Evolutionary conservation across 331 rosid genomes (phyloP), one percentile per base, ranked within the genome.

Genomic region (Erythrophleum ivorense): DNA sequence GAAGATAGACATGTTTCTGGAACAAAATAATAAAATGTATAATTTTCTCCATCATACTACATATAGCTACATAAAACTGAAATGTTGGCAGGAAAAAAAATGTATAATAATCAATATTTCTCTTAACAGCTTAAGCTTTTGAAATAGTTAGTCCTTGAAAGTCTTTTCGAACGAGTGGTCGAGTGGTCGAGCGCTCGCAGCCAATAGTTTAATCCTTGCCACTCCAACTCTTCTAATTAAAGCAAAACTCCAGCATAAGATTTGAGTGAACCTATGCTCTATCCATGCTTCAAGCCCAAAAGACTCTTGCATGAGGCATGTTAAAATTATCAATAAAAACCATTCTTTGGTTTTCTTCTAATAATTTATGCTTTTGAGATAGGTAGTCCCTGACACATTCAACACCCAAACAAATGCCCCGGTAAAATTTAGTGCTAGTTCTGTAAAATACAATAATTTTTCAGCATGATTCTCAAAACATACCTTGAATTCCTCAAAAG

Each of bases 401-500:
- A 49, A 65, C 65, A 77, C 73, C 58, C 29, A 59, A 69, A 34
- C 71, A 48, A 48, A 36, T 40, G 9, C 12, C 55, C 3, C 6
- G 5, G 24, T 40, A 9, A 31, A 73, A n/a, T 45, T 38, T 36
- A 53, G 43, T 29, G 67, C 19, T 19, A 78, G 48, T 38, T 78
- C 41, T 33, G 52, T 45, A 29, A 41, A 73, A 16, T n/a, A 65
- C 53, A 68, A 34, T 21, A 58, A 55, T 53, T 19, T 31, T 67
- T 57, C 16, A 59, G 60, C 62, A 55, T 33, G 75, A 63, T 78
- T 75, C 43, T 78, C 41, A 76, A 79, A 66, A 79, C 92, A 86
- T 65, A 96, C 99, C 99, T 94, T 92, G 83, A 96, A 96, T 78
- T 92, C 92, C 76, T 94, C 92, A 79, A 84, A 96, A 69, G 94